Base-by-base conservation (phyloP, 768 basidiomycete genomes). In the Boletus fagicola region DNA sequence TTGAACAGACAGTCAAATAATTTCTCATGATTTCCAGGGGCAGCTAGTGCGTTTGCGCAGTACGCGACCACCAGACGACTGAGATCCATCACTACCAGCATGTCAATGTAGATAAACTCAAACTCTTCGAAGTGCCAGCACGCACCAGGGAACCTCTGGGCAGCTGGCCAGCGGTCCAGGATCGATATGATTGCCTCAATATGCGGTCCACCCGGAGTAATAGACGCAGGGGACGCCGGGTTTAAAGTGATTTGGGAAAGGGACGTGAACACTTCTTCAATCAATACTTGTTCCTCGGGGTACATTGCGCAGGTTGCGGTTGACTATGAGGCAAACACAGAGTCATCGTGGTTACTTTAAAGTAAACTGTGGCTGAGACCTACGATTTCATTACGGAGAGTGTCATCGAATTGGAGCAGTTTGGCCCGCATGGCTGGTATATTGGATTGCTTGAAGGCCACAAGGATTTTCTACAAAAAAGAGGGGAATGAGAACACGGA, bases 361-460 rank as follows among this genome's bases (percentile, higher is more conserved):
- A 36, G 38, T 57, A 51, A 24, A 51, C 18, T 43, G 26, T 0
- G 5, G 30, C 18, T 16, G 59, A 51, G 18, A 18, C 88, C 62
- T 66, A 94, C 91, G 51, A 85, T 86, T 68, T 90, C 87, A 58
- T 82, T 75, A 53, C 78, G 80, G 38, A 94, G 73, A 20, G 73
- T 80, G 44, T 88, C 83, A 62, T 92, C 81, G 49, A 94, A 86
- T 68, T 94, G 87, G 59, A 80, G 78, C 20, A 93, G 65, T 72
- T 95, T 95, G 22, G 79, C 78, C 65, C 84, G 85, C 85, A 95
- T 91, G 18, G 90, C 90, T 22, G 78, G 65, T 28, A 95, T 80
- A 69, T 85, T 86, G 3, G 86, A 91, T 77, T 93, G 90, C 61
- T 90, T 92, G 78, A 98, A 96, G n/a, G 80, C 77, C 20, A 92